A percentile compares a stretch with the other conserved stretches of the same genome.
Conservation (phyloP, 495 filamentous ascomycete species). For the Hyaloscypha hepaticicola region DNA sequence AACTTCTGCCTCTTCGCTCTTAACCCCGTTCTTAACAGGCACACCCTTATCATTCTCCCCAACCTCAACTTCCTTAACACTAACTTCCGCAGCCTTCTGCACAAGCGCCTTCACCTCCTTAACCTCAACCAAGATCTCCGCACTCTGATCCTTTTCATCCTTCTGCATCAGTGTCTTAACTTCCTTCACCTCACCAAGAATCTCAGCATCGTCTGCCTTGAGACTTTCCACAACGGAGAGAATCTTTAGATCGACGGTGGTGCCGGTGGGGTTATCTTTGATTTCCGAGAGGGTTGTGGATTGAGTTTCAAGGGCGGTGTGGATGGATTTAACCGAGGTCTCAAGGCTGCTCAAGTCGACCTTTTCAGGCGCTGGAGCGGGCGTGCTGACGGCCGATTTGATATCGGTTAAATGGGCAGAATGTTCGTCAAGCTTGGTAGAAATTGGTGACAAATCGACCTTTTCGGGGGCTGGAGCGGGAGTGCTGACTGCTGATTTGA, state of each 20-base stretch:
- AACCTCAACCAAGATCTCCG: slow-evolving; percentile 16
- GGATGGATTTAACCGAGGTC: slow-evolving; percentile 13
- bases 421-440: slow-evolving; percentile 7
- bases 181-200: slow-evolving; percentile 11
- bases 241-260: slow-evolving; percentile 1
- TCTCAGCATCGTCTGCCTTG: slow-evolving; percentile 18
- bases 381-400: slow-evolving; percentile 3
- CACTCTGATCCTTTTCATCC: slow-evolving; percentile 14
- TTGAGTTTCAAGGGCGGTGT: slow-evolving; percentile 5
- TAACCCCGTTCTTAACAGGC: slow-evolving; percentile 16
- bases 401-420: slow-evolving; percentile 6
- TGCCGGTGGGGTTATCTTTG: slow-evolving; percentile 9
- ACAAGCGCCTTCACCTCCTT: slow-evolving; percentile 6
- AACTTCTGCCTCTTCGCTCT: slow-evolving; percentile 23
- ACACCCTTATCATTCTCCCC: slow-evolving; percentile 25
- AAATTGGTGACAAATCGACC: not conserved
- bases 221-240: slow-evolving; percentile 7
- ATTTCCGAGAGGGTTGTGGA: slow-evolving; percentile 7
- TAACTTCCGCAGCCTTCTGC: not conserved
- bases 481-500: not conserved
- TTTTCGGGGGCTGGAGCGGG: slow-evolving; percentile 12
- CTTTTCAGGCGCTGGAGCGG: not conserved
- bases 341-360: slow-evolving; percentile 7
- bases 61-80: not conserved
- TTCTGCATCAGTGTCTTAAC: slow-evolving; percentile 15